Evolutionary conservation across 2,329 filamentous ascomycete species (phyloP).

Genomic region (Trichoderma sp.): DNA sequence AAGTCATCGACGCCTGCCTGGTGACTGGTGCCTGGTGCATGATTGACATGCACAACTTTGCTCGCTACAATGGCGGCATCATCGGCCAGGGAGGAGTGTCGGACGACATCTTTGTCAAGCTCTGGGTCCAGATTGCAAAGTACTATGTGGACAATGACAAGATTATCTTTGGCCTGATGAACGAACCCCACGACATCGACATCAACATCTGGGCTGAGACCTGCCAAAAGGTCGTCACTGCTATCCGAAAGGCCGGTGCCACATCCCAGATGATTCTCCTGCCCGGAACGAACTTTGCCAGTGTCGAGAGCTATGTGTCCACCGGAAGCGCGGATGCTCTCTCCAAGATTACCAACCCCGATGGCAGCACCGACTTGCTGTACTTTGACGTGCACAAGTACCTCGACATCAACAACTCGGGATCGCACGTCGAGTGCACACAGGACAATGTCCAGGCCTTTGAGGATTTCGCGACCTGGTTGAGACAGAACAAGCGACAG

Average conservation of each 20-base stretch:
- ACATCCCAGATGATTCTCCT: conserved; percentile 61
- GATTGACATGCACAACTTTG: conserved; percentile 61
- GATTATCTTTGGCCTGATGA: conserved; percentile 67
- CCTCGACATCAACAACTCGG: conserved; percentile 58
- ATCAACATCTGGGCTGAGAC: conserved; percentile 59
- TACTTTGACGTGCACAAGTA: conserved; percentile 64
- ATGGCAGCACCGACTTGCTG: conserved; percentile 57
- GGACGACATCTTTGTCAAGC: conserved; percentile 56
- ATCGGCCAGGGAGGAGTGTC: conserved; percentile 66
- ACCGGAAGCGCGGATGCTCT: conserved; percentile 54
- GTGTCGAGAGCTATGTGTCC: conserved; percentile 49
- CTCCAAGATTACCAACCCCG: conserved; percentile 56
- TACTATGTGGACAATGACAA: conserved; percentile 58
- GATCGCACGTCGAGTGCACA: conserved; percentile 52
- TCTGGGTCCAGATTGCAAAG: conserved; percentile 60
- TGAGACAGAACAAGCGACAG: conserved; percentile 49
- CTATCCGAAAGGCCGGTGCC: conserved; percentile 66
- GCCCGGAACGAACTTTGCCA: conserved; percentile 61
- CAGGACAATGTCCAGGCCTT: conserved; percentile 55
- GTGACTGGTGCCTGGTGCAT: conserved; percentile 59
- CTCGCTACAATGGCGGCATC: conserved; percentile 61
- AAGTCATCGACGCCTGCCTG: conserved; percentile 58
- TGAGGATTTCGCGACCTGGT: conserved; percentile 46
- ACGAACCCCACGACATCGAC: conserved; percentile 65
- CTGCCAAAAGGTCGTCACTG: conserved; percentile 63